Base-by-base conservation (phyloP, 2,329 filamentous ascomycete species). In the Exophiala spinifera region DNA sequence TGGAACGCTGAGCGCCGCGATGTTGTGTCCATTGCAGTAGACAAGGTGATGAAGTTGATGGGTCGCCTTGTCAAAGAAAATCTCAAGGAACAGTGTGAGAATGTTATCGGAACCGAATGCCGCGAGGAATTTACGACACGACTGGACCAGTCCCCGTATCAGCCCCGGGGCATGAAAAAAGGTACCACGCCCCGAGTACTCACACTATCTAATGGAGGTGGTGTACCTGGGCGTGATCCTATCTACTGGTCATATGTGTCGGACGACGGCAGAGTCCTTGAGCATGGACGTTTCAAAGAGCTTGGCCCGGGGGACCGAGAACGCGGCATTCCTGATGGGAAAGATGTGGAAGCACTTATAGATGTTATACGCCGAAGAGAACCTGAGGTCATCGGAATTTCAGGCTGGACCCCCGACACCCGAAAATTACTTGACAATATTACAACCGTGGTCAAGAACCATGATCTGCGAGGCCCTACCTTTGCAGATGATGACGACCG, bases 71-170 rank as follows among this genome's bases (percentile, higher is more conserved):
- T 97, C 59, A 97, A 97, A 72, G 94, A 99, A 68, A 91, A 89
- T 44, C 81, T 99, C 61, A 88, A 91, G 63, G 92, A 91, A 7
- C 91, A 92, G 63, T 99, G 94, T 67, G 92, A 99, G 71, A 91
- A 95, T 65, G 86, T 91, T 65, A 84, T 99, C 46, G 85, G 91
- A n/a, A 89, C 87, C 65, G 82, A 85, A 51, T 95, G 91, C 65
- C 87, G 94, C 48, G 90, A 95, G 63, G 88, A 91, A 58, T 97
- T 94, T 71, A 88, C 86, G 40, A 86, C 88, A 70, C 88, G 91
- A 68, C 83, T 99, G 20, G 94, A 99, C 66, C 94, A 99, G 72
- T 91, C 94, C 7, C 94, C 94, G 0, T 95, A 91, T 74, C 96
- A 96, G 71, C 91, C 94, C 4, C 91, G 92, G 72, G 91, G 91